These are phyloP conservation scores for Lycium barbarum DNA, from an alignment of 257 asterid genomes.

Conservation along the genomic window DNA sequence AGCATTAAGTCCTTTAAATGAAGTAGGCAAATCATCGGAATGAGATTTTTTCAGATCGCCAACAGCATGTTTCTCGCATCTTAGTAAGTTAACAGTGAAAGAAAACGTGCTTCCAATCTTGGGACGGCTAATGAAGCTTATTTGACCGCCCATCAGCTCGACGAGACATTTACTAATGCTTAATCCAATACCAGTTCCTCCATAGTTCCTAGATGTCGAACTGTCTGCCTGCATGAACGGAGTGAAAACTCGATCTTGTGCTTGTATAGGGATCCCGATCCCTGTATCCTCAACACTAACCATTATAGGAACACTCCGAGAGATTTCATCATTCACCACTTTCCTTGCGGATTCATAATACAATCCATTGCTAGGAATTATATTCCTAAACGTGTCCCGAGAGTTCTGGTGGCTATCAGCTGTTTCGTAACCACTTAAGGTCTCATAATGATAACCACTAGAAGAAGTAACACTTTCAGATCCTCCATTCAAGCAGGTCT, in stretches of 20 bases:
- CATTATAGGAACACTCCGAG: slow-evolving; percentile 57
- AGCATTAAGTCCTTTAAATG: slow-evolving; percentile 72
- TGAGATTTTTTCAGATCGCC: slow-evolving; percentile 51
- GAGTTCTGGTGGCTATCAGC: slow-evolving; percentile 79
- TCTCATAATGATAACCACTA: slow-evolving; percentile 46
- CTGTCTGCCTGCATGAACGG: slow-evolving; percentile 99
- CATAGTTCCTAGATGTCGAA: slow-evolving; percentile 86
- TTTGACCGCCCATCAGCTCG: slow-evolving; percentile 91
- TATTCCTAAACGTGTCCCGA: slow-evolving; percentile 67
- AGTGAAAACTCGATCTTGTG: slow-evolving; percentile 78
- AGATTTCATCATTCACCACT: slow-evolving; percentile 36
- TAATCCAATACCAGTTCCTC: slow-evolving; percentile 96
- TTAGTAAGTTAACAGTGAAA: slow-evolving; percentile 62
- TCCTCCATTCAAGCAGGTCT: slow-evolving; percentile 51
- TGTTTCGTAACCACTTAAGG: slow-evolving; percentile 83
- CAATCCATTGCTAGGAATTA: slow-evolving; percentile 52
- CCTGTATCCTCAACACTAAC: slow-evolving; percentile 93
- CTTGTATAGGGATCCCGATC: slow-evolving; percentile 77
- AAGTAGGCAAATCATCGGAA: slow-evolving; percentile 59
- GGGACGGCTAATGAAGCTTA: slow-evolving; percentile 77
- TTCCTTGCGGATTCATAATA: slow-evolving; percentile 41
- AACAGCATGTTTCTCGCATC: slow-evolving; percentile 49
- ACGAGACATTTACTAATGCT: slow-evolving; percentile 93
- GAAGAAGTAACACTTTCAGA: slow-evolving; percentile 47
- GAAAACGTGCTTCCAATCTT: slow-evolving; percentile 89